These are phyloP conservation scores for Monosporozyma servazzii DNA, from an alignment of 805 yeast genomes.

Conservation along the genomic window DNA sequence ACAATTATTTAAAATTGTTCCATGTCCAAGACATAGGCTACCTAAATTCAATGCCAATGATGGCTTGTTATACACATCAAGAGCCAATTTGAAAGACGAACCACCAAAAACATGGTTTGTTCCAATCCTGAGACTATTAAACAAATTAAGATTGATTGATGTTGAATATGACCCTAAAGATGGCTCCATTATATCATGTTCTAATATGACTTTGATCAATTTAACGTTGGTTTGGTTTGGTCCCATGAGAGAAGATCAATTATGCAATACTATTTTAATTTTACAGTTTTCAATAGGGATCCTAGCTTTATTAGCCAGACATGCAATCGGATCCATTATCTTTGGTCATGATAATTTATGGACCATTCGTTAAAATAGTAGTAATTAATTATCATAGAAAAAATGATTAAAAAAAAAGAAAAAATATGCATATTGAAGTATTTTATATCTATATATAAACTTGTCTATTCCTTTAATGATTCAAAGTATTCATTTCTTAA, in stretches of 20 bases:
- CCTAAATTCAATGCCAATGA: constrained; percentile 65
- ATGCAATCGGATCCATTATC: constrained; percentile 72
- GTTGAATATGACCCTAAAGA: constrained; percentile 34
- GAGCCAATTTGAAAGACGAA: constrained; percentile 35
- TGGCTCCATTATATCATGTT: constrained; percentile 34
- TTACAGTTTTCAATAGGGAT: constrained; percentile 63
- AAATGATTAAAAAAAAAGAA: neutral
- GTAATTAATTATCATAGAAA: neutral
- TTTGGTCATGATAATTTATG: constrained; percentile 83
- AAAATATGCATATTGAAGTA: neutral
- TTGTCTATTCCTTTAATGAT: constrained; percentile 3
- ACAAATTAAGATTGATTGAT: constrained; percentile 37
- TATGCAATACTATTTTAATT: constrained; percentile 51
- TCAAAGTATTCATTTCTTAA: constrained; percentile 32
- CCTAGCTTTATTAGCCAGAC: constrained; percentile 60
- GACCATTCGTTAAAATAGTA: constrained; percentile 11
- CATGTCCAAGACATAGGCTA: constrained; percentile 92
- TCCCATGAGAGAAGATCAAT: constrained; percentile 74
- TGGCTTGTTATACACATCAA: constrained; percentile 70
- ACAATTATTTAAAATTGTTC: constrained; percentile 75
- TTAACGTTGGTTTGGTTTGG: constrained; percentile 78
- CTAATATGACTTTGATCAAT: constrained; percentile 85
- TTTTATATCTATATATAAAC: neutral
- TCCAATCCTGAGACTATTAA: constrained; percentile 36
- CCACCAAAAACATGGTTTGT: constrained; percentile 29